Evolutionary conservation across 2,329 filamentous ascomycete species (phyloP).

Genomic region (Ambrosiella xylebori): DNA sequence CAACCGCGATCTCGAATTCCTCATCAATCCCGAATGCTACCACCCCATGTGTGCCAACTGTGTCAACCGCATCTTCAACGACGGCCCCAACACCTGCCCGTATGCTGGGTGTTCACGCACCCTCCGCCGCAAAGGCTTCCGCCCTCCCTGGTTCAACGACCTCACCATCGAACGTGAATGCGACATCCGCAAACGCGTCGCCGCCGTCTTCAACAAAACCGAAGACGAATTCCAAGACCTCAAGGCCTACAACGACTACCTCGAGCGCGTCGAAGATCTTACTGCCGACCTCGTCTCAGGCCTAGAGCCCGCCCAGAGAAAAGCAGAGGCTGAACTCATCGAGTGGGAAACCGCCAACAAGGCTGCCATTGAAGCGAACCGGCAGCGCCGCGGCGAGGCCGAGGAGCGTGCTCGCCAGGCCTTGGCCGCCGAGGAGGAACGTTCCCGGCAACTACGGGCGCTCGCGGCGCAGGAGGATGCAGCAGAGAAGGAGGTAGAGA

Average conservation of each 20-base stretch:
- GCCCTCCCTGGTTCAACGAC: conserved; percentile 78
- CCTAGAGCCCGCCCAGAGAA: conserved; percentile 41
- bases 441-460: conserved; percentile 35
- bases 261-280: conserved; percentile 79
- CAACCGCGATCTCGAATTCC: conserved; percentile 83
- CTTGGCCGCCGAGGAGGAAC: conserved; percentile 51
- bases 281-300: conserved; percentile 74
- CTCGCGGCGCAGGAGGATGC: conserved; percentile 51
- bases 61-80: conserved; percentile 83
- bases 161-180: conserved; percentile 80
- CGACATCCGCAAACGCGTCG: conserved; percentile 70
- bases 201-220: conserved; percentile 62
- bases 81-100: conserved; percentile 81
- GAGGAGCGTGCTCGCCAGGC: conserved; percentile 34
- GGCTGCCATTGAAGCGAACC: conserved; percentile 47
- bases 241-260: conserved; percentile 77
- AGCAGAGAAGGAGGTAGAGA: conserved; percentile 47
- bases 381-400: conserved; percentile 35
- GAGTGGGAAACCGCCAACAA: conserved; percentile 60
- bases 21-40: conserved; percentile 97
- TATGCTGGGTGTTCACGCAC: conserved; percentile 79
- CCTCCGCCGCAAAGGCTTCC: conserved; percentile 68
- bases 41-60: conserved; percentile 97
- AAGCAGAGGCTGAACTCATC: conserved; percentile 28
- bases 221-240: conserved; percentile 85